Conservation (phyloP, 2,329 filamentous ascomycete species). For the Phaeoacremonium minimum region DNA sequence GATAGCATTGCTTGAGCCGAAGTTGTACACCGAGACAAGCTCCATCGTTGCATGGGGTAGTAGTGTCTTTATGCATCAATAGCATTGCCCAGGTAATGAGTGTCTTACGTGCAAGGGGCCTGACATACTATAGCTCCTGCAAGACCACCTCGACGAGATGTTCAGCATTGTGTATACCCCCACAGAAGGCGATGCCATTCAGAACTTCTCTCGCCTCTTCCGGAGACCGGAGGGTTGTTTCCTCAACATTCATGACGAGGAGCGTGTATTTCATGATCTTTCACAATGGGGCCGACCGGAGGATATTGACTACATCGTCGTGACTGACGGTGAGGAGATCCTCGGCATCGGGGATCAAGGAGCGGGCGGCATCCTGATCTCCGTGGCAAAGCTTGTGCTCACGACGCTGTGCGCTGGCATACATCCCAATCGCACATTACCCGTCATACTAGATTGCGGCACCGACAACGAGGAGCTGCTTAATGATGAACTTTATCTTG, state of each 20-base stretch:
- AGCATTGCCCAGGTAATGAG: too few relatives aligned
- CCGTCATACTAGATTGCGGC: slow-evolving; percentile 81
- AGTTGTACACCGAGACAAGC: too few relatives aligned
- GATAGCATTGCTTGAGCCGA: too few relatives aligned
- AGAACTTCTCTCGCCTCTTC: slow-evolving; percentile 77
- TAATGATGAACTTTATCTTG: slow-evolving; percentile 75
- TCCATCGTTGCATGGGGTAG: too few relatives aligned
- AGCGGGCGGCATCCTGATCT: slow-evolving; percentile 79
- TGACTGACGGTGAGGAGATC: slow-evolving; percentile 65
- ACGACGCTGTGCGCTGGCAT: slow-evolving; percentile 86
- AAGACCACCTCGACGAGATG: slow-evolving; percentile 81
- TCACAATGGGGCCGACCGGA: slow-evolving; percentile 64
- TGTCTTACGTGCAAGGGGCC: not conserved
- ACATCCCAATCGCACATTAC: slow-evolving; percentile 72
- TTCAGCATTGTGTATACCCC: slow-evolving; percentile 89
- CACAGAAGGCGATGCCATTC: slow-evolving; percentile 83
- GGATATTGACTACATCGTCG: slow-evolving; percentile 84
- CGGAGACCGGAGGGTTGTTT: slow-evolving; percentile 77
- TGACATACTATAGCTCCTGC: slow-evolving; percentile 51
- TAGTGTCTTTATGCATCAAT: too few relatives aligned
- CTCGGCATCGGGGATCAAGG: slow-evolving; percentile 88
- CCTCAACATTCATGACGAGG: slow-evolving; percentile 66
- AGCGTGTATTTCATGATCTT: slow-evolving; percentile 62
- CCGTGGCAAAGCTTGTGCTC: slow-evolving; percentile 75
- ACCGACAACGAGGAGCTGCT: slow-evolving; percentile 76